Base-by-base conservation (phyloP, 306 rosid species). In the Cicer cuneatum region DNA sequence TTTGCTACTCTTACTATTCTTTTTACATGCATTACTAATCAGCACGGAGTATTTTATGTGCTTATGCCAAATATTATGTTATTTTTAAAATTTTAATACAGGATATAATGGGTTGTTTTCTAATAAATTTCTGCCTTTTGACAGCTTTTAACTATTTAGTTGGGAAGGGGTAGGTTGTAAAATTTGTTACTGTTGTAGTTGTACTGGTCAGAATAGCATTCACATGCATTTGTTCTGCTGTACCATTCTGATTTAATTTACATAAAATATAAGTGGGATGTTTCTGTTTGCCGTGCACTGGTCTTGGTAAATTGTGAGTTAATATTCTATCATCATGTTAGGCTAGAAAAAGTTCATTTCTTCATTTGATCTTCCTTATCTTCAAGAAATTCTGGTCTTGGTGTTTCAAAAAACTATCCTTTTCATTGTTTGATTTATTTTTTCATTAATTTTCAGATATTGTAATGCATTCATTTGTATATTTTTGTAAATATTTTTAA, bases 1-100 rank as follows among this genome's bases (percentile, higher is more conserved):
- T 85, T 85, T 66, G 35, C 46, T 15, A 42, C 65, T 15, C 78
- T 60, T 67, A 39, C 40, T 62, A 10, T 24, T 37, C 15, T 33
- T 51, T 13, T 66, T 48, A 51, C 59, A n/a, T 40, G 40, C 29
- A 43, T 69, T 19, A 61, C 18, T 45, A 29, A 16, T 61, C 16
- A 49, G 60, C 56, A 9, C 12, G 9, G n/a, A 3, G 12, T 13
- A 51, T 37, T 69, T 59, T 43, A 19, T 59, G 16, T 51, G 61
- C 73, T 43, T 71, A 7, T 64, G 49, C 7, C 13, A 40, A 8
- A 47, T 72, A 21, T 58, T 1, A 42, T 68, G 12, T 56, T 33
- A 2, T 9, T 35, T 29, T 68, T 68, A 57, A 16, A 2, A 5
- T 35, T 29, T 68, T 68, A 57, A 16, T 56, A 72, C 57, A 46